Base-by-base conservation (phyloP, 805 yeast species). In the Barnettozyma sp. region DNA sequence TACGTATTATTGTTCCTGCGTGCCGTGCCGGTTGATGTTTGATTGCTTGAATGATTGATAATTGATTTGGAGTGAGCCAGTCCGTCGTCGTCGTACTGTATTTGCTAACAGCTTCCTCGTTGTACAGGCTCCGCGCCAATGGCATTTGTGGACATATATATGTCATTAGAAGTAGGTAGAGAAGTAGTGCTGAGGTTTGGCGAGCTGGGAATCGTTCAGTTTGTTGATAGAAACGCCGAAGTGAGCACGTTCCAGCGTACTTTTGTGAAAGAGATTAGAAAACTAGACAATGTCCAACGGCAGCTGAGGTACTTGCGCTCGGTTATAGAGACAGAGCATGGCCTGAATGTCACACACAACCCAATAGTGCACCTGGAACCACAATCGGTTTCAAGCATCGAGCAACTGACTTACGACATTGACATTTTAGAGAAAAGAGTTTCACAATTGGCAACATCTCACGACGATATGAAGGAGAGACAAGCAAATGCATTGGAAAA, bases 101-200 rank as follows among this genome's bases (percentile, higher is more conserved):
- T 8, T 13, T 24, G 16, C 27, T 25, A 25, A 25, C 27, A 14
- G 27, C 8, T 7, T 9, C 7, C 18, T n/a, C n/a, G n/a, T n/a
- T n/a, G n/a, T 4, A 25, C 30, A 54, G 58, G 96, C 70, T 88
- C 97, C 39, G 97, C 97, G 80, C 94, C 84, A 54, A 94, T 92
- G 97, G 76, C 94, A 33, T 73, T 88, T 50, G 82, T 90, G 35
- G 96, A 92, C 65, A 68, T 92, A 48, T 90, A 85, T 59, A 76
- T 92, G 41, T 90, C 97, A 7, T 78, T 84, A 19, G 99, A 92
- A 61, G 79, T 83, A 29, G 76, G 95, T 7, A 69, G 97, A 44
- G 94, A 87, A 41, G 76, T 86, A 25, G 80, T 87, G n/a, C 74
- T 85, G 39, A 75, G 84, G 19, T 65, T 92, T 24, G 99, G 98